A percentile compares a stretch with the other conserved stretches of the same genome.
Conservation (phyloP, 108 stramenopile genomes). For the Cyclotella sp. region DNA sequence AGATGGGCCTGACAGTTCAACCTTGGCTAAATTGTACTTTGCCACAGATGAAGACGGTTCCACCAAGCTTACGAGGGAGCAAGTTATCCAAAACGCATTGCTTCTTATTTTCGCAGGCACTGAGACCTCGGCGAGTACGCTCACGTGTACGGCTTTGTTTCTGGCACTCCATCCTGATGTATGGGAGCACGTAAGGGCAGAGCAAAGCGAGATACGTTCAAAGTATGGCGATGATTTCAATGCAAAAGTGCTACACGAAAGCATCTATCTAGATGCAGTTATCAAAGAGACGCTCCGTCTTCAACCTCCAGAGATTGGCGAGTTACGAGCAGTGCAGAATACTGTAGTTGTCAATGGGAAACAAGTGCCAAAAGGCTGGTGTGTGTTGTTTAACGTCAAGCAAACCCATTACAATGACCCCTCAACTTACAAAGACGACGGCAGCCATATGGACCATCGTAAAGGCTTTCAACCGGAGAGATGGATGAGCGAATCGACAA, state of each 20-base stretch:
- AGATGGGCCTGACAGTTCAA: slow-evolving; percentile 52
- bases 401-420: slow-evolving; percentile 53
- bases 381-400: slow-evolving; percentile 22
- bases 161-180: slow-evolving; percentile 47
- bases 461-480: slow-evolving; percentile 50
- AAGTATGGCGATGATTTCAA: slow-evolving; percentile 34
- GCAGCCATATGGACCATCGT: slow-evolving; percentile 45
- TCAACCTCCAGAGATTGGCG: slow-evolving; percentile 29
- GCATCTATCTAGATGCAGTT: slow-evolving; percentile 47
- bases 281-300: slow-evolving; percentile 57
- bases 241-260: slow-evolving; percentile 27
- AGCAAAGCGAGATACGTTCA: slow-evolving; percentile 34
- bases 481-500: slow-evolving; percentile 38
- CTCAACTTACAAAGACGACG: slow-evolving; percentile 23
- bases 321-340: slow-evolving; percentile 14
- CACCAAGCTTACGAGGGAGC: slow-evolving; percentile 27
- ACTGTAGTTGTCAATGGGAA: slow-evolving; percentile 50
- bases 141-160: slow-evolving; percentile 41
- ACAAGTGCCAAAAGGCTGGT: slow-evolving; percentile 53
- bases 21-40: slow-evolving; percentile 48
- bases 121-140: slow-evolving; percentile 54
- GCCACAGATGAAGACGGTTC: slow-evolving; percentile 40
- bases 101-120: slow-evolving; percentile 54
- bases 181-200: slow-evolving; percentile 43
- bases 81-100: slow-evolving; percentile 55